A percentile compares a stretch with the other conserved stretches of the same genome.
These are phyloP conservation scores for Pythium graminicola DNA, from an alignment of 352 stramenopile genomes.

Conservation along the genomic window DNA sequence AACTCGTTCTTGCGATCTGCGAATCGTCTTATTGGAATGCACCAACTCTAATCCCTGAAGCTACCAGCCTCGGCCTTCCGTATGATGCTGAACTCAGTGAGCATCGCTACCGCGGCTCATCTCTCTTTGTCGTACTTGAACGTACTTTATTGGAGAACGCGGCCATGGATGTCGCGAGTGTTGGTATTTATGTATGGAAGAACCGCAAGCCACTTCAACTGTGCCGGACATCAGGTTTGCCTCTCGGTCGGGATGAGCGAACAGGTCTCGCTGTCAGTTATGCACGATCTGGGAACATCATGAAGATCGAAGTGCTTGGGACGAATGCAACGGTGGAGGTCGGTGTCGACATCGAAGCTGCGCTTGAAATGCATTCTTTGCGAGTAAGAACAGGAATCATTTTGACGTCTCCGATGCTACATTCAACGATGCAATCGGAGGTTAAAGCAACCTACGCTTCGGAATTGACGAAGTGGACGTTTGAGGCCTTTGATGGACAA, in stretches of 20 bases:
- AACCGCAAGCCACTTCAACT: conserved; percentile 12
- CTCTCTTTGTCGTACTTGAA: conserved; percentile 19
- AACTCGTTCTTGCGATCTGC: conserved; percentile 53
- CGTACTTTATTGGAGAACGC: neutral
- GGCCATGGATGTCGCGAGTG: neutral
- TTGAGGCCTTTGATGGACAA: conserved; percentile 6
- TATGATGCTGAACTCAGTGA: conserved; percentile 5
- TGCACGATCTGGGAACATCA: neutral
- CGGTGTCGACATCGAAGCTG: conserved; percentile 20
- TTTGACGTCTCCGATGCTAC: neutral
- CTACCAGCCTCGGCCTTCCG: conserved; percentile 9
- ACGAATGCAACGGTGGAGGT: conserved; percentile 11
- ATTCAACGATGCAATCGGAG: neutral
- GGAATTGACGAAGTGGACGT: conserved; percentile 17
- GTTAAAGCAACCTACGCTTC: neutral
- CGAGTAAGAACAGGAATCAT: conserved; percentile 16
- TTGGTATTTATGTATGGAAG: conserved; percentile 29
- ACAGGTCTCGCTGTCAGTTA: conserved; percentile 15
- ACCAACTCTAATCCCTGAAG: conserved; percentile 39
- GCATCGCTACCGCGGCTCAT: conserved; percentile 8
- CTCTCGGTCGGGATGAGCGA: neutral
- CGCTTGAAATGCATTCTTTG: conserved; percentile 7
- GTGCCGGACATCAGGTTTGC: conserved; percentile 14
- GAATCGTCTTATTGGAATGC: conserved; percentile 69
- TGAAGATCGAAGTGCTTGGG: conserved; percentile 16